Evolutionary conservation across 345 rosid species (phyloP).

Genomic region (Populus pruinosa): DNA sequence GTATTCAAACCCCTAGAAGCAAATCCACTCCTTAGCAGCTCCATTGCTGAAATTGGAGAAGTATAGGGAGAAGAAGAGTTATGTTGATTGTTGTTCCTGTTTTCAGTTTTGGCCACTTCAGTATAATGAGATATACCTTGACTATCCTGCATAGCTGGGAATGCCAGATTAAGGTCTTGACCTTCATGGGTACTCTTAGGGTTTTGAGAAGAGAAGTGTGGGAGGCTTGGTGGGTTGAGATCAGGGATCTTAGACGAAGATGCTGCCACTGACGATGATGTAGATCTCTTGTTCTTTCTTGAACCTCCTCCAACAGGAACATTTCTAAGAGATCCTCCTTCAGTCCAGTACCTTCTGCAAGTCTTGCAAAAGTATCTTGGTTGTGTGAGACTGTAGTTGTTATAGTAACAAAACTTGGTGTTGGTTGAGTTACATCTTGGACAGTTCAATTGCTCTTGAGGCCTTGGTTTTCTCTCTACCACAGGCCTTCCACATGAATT

Average conservation of each 20-base stretch:
- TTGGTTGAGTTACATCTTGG: conserved; percentile 32
- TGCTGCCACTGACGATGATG: conserved; percentile 13
- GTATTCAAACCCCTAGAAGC: conserved; percentile 33
- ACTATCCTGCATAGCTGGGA: conserved; percentile 34
- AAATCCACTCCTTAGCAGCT: conserved; percentile 44
- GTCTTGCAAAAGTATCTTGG: conserved; percentile 34
- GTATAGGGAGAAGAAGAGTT: conserved; percentile 15
- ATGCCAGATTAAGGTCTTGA: conserved; percentile 48
- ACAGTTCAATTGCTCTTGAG: conserved; percentile 31
- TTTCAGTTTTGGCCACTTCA: conserved; percentile 24
- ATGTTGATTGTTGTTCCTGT: conserved; percentile 11
- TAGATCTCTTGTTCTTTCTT: conserved; percentile 48
- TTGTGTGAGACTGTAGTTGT: conserved; percentile 27
- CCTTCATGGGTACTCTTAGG: conserved; percentile 31
- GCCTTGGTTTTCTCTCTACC: conserved; percentile 29
- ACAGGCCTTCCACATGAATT: conserved; percentile 14
- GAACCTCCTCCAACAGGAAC: conserved; percentile 61
- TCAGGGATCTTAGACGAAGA: conserved; percentile 38
- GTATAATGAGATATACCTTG: conserved; percentile 28
- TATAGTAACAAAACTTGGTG: conserved; percentile 27
- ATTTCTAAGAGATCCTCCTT: conserved; percentile 55
- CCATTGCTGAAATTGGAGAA: conserved; percentile 41
- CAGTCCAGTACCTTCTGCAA: conserved; percentile 47
- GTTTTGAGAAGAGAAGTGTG: conserved; percentile 40
- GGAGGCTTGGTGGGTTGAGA: conserved; percentile 45